Base-by-base conservation (phyloP, 331 rosid genomes). In the Quercus tomentella region DNA sequence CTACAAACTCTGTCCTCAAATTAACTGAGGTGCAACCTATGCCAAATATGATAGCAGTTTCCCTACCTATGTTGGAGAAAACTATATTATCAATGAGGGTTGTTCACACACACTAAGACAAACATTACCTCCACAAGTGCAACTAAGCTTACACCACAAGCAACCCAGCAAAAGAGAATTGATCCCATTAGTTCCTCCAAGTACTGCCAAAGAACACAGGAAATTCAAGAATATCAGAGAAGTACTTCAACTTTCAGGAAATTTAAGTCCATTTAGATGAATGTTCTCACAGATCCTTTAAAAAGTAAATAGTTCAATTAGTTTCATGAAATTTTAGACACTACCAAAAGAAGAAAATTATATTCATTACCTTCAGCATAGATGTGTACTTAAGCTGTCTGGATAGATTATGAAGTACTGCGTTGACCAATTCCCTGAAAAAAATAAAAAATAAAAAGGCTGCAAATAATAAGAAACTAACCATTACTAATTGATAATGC, bases 91-190 rank as follows among this genome's bases (percentile, higher is more conserved):
- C 1, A 67, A 20, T 67, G 52, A 20, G 52, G 72, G 17, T 31
- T 67, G 52, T 75, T 28, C 72, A 54, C 45, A 79, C 45, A 75
- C 31, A 71, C 20, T 41, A 63, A 37, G 66, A 75, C 57, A 49
- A 71, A 79, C 23, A 74, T 81, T 92, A 94, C 98, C 98, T 92
- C 97, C 75, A 89, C 85, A 73, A 94, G 96, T 49, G 98, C 93
- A 80, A 83, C 85, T 84, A 94, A 81, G 89, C 94, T 94, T 77
- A 94, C 97, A 80, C 95, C 96, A 80, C 97, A 94, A 82, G 94
- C 88, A 86, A 94, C 93, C 97, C 97, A 94, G 78, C 87, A 88
- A 84, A 92, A 94, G 63, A 94, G 84, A 87, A 94, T 81, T 55
- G 97, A 74, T 80, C 97, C 97, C 75, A 92, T 80, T 55, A 89